Base-by-base conservation (phyloP, 2,329 filamentous ascomycete species). In the Cordyceps fumosorosea region DNA sequence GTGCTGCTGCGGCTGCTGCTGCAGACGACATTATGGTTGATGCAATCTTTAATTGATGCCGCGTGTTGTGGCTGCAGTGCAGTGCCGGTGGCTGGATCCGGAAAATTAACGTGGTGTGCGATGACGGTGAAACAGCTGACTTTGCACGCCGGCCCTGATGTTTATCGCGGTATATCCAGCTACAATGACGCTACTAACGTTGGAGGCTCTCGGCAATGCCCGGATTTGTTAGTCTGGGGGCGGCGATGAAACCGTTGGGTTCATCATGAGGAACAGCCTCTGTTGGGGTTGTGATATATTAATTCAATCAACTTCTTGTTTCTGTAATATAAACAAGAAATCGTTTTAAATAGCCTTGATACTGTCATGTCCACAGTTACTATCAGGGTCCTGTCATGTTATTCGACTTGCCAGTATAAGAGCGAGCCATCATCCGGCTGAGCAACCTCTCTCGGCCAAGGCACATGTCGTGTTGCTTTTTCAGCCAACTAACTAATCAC, bases 11-110 rank as follows among this genome's bases (percentile, higher is more conserved):
- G 10, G 34, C 34, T 37, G 34, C 34, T 12, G 45, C 22, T 56
- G 32, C 52, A 34, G 44, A 20, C 11, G 62, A 40, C 59, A 62
- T 63, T 32, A 50, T 58, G 26, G 34, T 37, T 47, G 52, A 56
- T 26, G n/a, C 6, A 32, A 56, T 20, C 18, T 37, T 45, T 45
- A 32, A 45, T 34, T 16, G 26, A 56, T n/a, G 40, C 6, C 16
- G 16, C 12, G 24, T 2, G 37, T 32, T 22, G 40, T 56, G 53
- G 40, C 53, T 56, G 54, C 22, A 45, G 54, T 22, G 40, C 24
- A 45, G n/a, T 56, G 22, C 54, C 40, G 24, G 42, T 56, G 54
- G 54, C 24, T 45, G 24, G 5, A 10, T 26, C 26, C 40, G 16
- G 24, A 29, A 45, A 56, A 32, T 56, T 29, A 45, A 45, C 11